phyloP scores from a whole-genome alignment of 2,329 filamentous ascomycete genomes.

The Penicillium sp. region DNA sequence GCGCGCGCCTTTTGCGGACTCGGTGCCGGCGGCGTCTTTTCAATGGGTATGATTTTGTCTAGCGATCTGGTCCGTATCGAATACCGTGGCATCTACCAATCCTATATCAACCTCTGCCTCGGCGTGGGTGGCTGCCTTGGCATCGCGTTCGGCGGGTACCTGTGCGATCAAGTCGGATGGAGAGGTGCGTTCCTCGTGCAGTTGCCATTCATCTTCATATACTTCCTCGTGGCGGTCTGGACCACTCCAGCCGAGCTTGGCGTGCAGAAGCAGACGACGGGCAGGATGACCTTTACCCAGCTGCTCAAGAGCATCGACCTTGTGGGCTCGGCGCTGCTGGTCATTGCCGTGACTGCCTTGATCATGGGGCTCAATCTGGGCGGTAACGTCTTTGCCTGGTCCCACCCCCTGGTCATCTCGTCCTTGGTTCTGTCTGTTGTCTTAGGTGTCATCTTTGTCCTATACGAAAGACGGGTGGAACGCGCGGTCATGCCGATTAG shows the following conservation, averaged over 20 bases:
- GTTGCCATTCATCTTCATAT: constrained; percentile 53
- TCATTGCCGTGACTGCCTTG: constrained; percentile 52
- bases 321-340: constrained; percentile 54
- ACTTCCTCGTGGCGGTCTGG: constrained; percentile 49
- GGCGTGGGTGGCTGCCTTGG: constrained; percentile 45
- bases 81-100: constrained; percentile 54
- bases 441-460: constrained; percentile 45
- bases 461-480: constrained; percentile 49
- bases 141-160: constrained; percentile 44
- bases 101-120: constrained; percentile 46
- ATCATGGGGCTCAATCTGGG: constrained; percentile 59
- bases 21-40: constrained; percentile 73
- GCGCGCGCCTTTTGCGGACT: constrained; percentile 74
- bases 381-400: constrained; percentile 58
- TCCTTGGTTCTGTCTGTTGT: constrained; percentile 51
- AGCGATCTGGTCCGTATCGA: constrained; percentile 78
- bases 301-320: constrained; percentile 56
- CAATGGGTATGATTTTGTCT: constrained; percentile 64
- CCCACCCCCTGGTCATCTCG: constrained; percentile 54
- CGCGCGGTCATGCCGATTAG: constrained; percentile 56
- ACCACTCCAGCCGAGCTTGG: constrained; percentile 53
- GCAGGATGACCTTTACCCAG: constrained; percentile 47
- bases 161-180: constrained; percentile 49
- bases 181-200: constrained; percentile 54
- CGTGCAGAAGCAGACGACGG: constrained; percentile 47